Conservation (phyloP, 2,329 filamentous ascomycete species). For the Hirsutella rhossiliensis region DNA sequence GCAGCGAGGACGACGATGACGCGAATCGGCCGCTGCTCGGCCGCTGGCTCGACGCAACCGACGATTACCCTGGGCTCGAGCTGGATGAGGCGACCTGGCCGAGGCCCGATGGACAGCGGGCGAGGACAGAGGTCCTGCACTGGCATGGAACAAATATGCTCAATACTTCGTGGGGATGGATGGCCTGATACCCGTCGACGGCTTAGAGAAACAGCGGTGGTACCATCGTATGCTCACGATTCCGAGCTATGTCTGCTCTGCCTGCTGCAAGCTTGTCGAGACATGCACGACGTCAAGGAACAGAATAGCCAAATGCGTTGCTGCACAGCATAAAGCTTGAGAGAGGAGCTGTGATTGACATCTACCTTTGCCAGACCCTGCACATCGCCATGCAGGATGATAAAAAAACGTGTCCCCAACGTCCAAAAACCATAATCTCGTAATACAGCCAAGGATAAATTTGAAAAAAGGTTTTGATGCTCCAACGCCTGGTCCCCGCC, state of each 20-base stretch:
- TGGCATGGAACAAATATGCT: slow-evolving; percentile 8
- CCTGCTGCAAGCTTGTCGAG: too few relatives aligned
- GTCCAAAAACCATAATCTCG: slow-evolving; percentile 23
- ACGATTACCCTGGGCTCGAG: not conserved
- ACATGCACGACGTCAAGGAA: too few relatives aligned
- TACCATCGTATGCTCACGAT: too few relatives aligned
- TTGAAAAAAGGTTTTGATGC: slow-evolving; percentile 35
- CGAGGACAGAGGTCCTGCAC: not conserved
- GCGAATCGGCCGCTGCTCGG: not conserved
- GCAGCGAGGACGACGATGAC: too few relatives aligned
- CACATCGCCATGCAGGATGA: slow-evolving; percentile 18
- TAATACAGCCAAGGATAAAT: slow-evolving; percentile 27
- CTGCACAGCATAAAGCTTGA: slow-evolving; percentile 21
- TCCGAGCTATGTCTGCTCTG: too few relatives aligned
- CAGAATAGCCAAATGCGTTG: not conserved
- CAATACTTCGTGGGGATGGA: slow-evolving; percentile 10
- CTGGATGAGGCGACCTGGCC: slow-evolving; percentile 1
- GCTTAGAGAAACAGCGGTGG: too few relatives aligned
- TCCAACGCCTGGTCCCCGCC: slow-evolving; percentile 36
- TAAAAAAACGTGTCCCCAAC: slow-evolving; percentile 24
- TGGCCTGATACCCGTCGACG: slow-evolving; percentile 2
- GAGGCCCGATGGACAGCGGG: not conserved
- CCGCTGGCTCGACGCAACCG: not conserved
- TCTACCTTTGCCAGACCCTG: slow-evolving; percentile 26
- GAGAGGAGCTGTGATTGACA: slow-evolving; percentile 47